Percentiles rank a stretch among this genome's conserved stretches.
Conservation (phyloP, 352 stramenopile genomes). For the Salisapilia sapeloensis region DNA sequence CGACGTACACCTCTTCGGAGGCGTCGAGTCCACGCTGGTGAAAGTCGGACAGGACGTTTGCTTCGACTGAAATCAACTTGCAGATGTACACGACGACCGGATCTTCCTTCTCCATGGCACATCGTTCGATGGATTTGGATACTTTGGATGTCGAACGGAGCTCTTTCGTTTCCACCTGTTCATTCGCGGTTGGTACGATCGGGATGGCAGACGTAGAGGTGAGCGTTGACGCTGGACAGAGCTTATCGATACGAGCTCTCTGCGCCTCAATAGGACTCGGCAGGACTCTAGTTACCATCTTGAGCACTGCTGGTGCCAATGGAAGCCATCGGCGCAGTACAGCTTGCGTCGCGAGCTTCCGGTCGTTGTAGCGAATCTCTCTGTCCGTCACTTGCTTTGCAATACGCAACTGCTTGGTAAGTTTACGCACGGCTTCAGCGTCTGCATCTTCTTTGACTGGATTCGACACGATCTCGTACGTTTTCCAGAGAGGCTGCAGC, state of each 20-base stretch:
- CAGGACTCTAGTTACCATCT: slow-evolving; percentile 80
- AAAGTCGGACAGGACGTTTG: slow-evolving; percentile 69
- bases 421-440: slow-evolving; percentile 28
- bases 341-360: slow-evolving; percentile 29
- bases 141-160: slow-evolving; percentile 19
- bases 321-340: slow-evolving; percentile 86
- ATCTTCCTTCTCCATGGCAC: slow-evolving; percentile 26
- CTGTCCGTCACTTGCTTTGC: slow-evolving; percentile 47
- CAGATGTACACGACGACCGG: slow-evolving; percentile 83
- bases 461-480: slow-evolving; percentile 51
- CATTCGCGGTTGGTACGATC: slow-evolving; percentile 8
- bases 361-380: slow-evolving; percentile 54
- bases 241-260: slow-evolving; percentile 38
- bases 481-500: slow-evolving; percentile 79
- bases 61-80: slow-evolving; percentile 85
- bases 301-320: slow-evolving; percentile 68
- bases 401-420: slow-evolving; percentile 49
- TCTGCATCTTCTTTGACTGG: slow-evolving; percentile 27
- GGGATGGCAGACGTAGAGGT: slow-evolving; percentile 7
- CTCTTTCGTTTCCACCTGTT: slow-evolving; percentile 3
- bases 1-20: slow-evolving; percentile 79
- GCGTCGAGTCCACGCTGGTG: slow-evolving; percentile 17
- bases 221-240: slow-evolving; percentile 38
- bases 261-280: slow-evolving; percentile 65
- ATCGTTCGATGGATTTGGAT: slow-evolving; percentile 34